phyloP scores from a whole-genome alignment of 2,329 filamentous ascomycete genomes.

The Nemania sp. region DNA sequence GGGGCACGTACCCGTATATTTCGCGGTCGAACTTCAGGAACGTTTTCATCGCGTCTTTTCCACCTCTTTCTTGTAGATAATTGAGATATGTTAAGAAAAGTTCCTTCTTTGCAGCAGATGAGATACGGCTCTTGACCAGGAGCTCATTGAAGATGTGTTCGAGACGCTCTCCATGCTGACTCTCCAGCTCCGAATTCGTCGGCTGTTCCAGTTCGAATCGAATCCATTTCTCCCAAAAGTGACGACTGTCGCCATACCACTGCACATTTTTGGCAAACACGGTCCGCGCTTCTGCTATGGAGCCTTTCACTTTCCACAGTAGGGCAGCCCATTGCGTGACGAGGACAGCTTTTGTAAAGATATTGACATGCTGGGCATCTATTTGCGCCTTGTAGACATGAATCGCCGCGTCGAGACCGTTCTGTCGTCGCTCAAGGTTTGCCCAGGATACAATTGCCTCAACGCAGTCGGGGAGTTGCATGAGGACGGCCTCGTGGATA shows the following conservation, averaged over 20 bases:
- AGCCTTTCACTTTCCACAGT: conserved; percentile 85
- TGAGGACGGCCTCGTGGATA: conserved; percentile 81
- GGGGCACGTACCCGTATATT: conserved; percentile 73
- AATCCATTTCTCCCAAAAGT: conserved; percentile 91
- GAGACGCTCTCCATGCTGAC: conserved; percentile 71
- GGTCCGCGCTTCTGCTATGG: conserved; percentile 77
- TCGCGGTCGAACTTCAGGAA: conserved; percentile 83
- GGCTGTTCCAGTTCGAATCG: conserved; percentile 88
- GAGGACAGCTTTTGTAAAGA: conserved; percentile 82
- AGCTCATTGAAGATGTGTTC: conserved; percentile 80
- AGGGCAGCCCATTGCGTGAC: conserved; percentile 87
- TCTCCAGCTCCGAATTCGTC: conserved; percentile 66
- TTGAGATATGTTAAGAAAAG: conserved; percentile 78
- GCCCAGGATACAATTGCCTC: conserved; percentile 89
- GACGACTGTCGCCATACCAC: conserved; percentile 80
- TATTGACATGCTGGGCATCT: conserved; percentile 70
- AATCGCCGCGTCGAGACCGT: conserved; percentile 82
- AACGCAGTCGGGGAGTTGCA: conserved; percentile 76
- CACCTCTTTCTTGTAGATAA: conserved; percentile 82
- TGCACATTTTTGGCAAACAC: conserved; percentile 83
- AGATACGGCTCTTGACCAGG: conserved; percentile 72
- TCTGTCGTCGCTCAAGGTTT: conserved; percentile 82
- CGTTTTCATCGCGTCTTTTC: conserved; percentile 82
- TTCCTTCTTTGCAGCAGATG: conserved; percentile 69
- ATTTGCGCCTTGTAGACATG: conserved; percentile 82